Base-by-base conservation (phyloP, 352 stramenopile species). In the Phytophthora litchii region DNA sequence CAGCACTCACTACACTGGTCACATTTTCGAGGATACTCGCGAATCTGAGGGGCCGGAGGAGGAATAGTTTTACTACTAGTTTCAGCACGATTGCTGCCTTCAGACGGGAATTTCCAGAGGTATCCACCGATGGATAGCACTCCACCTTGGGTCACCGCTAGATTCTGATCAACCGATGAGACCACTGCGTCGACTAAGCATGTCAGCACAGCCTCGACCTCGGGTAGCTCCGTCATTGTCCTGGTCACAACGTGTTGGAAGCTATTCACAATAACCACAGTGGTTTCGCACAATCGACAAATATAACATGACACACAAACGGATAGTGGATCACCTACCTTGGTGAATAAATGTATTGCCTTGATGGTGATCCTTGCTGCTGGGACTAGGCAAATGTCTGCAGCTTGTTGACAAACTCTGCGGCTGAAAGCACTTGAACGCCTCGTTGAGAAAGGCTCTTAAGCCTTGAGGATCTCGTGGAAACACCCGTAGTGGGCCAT, bases 41-140 rank as follows among this genome's bases (percentile, higher is more conserved):
- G 32, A 27, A 46, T 36, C 31, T 60, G 45, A 45, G 60, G 60
- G 5, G 20, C 45, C 7, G 60, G 60, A 42, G 60, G 53, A 14
- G 53, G 47, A 13, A 21, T 3, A 11, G 37, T 19, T 3, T 13
- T 45, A 21, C 8, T 50, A 12, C 13, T 41, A 16, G 19, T 49
- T 34, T 7, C 19, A 32, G 23, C 8, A 11, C 49, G 44, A 40
- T 86, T 86, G 50, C 68, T 87, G 16, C 78, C 80, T 66, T 90
- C 80, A 0, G 78, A 88, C 1, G 80, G 80, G 46, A 86, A 90
- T 46, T 90, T 90, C 80, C 80, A 88, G 21, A 90, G 53, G 46
- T 72, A 78, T 0, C 55, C 48, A 35, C 45, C 38, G 6, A 69
- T 53, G 7, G 54, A 29, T 17, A 49, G 32, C 29, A 68, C 62